phyloP scores from a whole-genome alignment of 1,284 basidiomycete species.

The Kwoniella shivajii region DNA sequence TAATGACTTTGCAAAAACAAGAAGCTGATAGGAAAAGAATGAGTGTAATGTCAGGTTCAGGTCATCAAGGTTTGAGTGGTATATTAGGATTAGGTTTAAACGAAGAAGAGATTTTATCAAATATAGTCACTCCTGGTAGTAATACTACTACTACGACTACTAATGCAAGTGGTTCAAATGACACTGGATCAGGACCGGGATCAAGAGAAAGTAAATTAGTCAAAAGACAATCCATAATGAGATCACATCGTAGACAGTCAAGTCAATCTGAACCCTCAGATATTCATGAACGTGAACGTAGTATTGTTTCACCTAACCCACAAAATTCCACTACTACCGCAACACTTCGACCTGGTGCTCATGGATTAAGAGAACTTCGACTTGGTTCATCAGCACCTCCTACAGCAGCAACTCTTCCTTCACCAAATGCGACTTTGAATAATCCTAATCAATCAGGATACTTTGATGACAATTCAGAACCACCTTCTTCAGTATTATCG shows the following conservation, averaged over 20 bases:
- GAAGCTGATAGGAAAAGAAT: constrained; percentile 67
- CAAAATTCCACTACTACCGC: neutral
- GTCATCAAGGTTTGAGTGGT: neutral
- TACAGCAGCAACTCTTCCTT: constrained; percentile 6
- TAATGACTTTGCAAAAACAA: constrained; percentile 82
- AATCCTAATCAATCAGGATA: constrained; percentile 15
- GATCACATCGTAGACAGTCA: constrained; percentile 25
- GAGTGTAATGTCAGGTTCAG: constrained; percentile 51
- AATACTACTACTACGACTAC: neutral
- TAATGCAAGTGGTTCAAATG: constrained; percentile 1
- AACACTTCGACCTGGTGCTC: constrained; percentile 14
- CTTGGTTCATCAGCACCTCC: constrained; percentile 23
- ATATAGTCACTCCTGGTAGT: no score
- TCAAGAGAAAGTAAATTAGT: constrained; percentile 14
- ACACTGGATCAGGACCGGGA: neutral
- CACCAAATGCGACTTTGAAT: constrained; percentile 1
- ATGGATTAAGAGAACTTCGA: constrained; percentile 45
- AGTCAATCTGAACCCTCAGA: constrained; percentile 24
- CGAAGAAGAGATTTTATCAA: constrained; percentile 12
- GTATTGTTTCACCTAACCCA: constrained; percentile 6
- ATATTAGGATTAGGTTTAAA: constrained; percentile 16
- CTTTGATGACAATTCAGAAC: constrained; percentile 15
- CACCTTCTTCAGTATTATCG: neutral
- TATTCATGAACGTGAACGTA: constrained; percentile 1
- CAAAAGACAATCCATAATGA: constrained; percentile 16